Evolutionary conservation across 805 yeast species (phyloP).

Genomic region (Kuraishia capsulata): DNA sequence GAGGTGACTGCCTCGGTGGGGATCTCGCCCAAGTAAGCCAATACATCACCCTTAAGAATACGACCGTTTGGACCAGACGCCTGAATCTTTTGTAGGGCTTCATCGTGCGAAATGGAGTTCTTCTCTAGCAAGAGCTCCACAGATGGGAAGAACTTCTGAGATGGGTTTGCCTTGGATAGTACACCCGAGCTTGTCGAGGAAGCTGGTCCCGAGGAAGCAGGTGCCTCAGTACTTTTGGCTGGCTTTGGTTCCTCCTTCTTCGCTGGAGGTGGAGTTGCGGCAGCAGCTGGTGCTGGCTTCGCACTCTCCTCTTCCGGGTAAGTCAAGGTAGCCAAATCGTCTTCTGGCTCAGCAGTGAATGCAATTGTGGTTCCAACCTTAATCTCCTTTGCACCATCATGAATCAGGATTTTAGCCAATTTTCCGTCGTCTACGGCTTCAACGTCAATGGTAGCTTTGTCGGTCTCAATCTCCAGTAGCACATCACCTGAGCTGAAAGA

Average conservation of each 20-base stretch:
- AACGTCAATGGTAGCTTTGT: conserved; percentile 75
- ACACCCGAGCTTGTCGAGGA: conserved; percentile 9
- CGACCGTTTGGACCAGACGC: conserved; percentile 91
- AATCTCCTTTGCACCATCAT: conserved; percentile 71
- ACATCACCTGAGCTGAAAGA: conserved; percentile 76
- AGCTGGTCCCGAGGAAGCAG: conserved; percentile 11
- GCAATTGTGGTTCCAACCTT: conserved; percentile 91
- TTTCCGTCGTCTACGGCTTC: conserved; percentile 91
- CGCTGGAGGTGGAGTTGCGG: conserved; percentile 12
- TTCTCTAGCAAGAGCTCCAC: conserved; percentile 57
- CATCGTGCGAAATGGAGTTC: conserved; percentile 55
- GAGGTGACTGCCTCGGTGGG: conserved; percentile 40
- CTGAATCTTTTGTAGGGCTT: conserved; percentile 60
- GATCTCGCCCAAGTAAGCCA: conserved; percentile 73
- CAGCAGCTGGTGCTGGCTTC: conserved; percentile 12
- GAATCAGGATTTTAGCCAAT: conserved; percentile 62
- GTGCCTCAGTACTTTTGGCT: conserved; percentile 10
- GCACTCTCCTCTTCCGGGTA: conserved; percentile 37
- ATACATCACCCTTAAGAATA: conserved; percentile 82
- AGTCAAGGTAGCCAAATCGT: conserved; percentile 60
- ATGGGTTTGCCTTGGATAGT: conserved; percentile 43
- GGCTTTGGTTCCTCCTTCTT: conserved; percentile 10
- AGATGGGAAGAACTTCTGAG: conserved; percentile 69
- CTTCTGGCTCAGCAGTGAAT: conserved; percentile 77
- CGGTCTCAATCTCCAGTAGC: conserved; percentile 75